phyloP scores from a whole-genome alignment of 208 protist genomes.

The Leishmania tarentolae region DNA sequence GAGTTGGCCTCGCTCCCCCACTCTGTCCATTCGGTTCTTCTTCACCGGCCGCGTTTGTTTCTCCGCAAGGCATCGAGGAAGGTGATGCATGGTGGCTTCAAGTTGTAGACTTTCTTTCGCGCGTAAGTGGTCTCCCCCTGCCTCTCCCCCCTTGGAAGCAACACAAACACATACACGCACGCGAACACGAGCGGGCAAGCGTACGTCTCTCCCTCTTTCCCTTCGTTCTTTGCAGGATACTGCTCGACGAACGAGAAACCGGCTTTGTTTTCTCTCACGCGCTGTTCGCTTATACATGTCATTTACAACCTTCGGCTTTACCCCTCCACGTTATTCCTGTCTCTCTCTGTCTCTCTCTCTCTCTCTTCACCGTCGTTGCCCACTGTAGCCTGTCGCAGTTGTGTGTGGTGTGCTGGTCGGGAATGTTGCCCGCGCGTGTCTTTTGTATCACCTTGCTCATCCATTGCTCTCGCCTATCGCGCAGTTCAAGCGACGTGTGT shows the following conservation, averaged over 20 bases:
- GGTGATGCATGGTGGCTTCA: neutral
- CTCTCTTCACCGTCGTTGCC: neutral
- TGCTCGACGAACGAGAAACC: neutral
- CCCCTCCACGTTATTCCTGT: too few species aligned
- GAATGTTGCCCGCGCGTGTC: neutral
- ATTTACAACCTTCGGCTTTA: too few species aligned
- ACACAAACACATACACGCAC: neutral
- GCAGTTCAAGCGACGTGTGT: neutral
- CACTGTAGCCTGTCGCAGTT: neutral
- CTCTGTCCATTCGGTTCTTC: neutral
- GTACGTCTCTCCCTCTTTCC: neutral
- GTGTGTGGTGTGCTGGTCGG: neutral
- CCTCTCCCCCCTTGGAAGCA: too few species aligned
- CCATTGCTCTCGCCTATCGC: neutral
- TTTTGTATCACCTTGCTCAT: neutral
- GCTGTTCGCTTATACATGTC: neutral
- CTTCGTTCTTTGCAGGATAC: neutral
- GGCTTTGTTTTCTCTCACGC: neutral
- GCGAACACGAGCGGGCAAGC: neutral
- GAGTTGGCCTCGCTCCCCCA: neutral
- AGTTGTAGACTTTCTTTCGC: neutral
- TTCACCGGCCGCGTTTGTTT: neutral
- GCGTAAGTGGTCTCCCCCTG: neutral
- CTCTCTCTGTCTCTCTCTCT: neutral
- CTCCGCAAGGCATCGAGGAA: neutral